Evolutionary conservation across 2,329 filamentous ascomycete species (phyloP).

Genomic region (Stemphylium beticola): DNA sequence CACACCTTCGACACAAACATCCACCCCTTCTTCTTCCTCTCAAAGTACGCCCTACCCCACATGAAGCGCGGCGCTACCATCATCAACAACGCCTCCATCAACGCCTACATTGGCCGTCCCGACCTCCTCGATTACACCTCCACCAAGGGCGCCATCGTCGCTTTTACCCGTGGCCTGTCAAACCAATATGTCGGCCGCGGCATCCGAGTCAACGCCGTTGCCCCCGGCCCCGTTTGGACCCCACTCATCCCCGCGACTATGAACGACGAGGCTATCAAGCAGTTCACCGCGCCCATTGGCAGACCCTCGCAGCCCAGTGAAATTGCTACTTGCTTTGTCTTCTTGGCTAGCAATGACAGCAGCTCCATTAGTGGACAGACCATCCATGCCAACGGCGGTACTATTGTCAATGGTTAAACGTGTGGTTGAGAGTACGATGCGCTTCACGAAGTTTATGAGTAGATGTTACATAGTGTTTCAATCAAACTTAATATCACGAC

Average conservation of each 20-base stretch:
- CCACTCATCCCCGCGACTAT: constrained; percentile 53
- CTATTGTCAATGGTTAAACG: constrained; percentile 41
- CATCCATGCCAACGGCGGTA: constrained; percentile 64
- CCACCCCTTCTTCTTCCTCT: constrained; percentile 79
- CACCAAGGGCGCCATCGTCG: constrained; percentile 77
- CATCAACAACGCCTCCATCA: constrained; percentile 86
- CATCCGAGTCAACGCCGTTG: constrained; percentile 78
- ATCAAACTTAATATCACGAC: neutral
- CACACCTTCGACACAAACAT: constrained; percentile 85
- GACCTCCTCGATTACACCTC: constrained; percentile 84
- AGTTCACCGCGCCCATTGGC: constrained; percentile 77
- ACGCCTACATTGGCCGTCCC: constrained; percentile 79
- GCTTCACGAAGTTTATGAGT: constrained; percentile 7
- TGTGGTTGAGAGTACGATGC: neutral
- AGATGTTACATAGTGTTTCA: constrained; percentile 1
- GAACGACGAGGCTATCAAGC: constrained; percentile 66
- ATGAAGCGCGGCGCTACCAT: constrained; percentile 77
- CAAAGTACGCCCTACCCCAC: constrained; percentile 77
- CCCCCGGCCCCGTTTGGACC: constrained; percentile 68
- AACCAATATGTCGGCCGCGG: constrained; percentile 76
- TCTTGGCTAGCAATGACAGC: constrained; percentile 77
- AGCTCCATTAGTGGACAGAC: constrained; percentile 76
- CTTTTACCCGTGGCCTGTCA: constrained; percentile 77
- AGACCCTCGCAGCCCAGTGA: constrained; percentile 80
- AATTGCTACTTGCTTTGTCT: constrained; percentile 82